Base-by-base conservation (phyloP, 345 rosid species). In the Mercurialis annua region DNA sequence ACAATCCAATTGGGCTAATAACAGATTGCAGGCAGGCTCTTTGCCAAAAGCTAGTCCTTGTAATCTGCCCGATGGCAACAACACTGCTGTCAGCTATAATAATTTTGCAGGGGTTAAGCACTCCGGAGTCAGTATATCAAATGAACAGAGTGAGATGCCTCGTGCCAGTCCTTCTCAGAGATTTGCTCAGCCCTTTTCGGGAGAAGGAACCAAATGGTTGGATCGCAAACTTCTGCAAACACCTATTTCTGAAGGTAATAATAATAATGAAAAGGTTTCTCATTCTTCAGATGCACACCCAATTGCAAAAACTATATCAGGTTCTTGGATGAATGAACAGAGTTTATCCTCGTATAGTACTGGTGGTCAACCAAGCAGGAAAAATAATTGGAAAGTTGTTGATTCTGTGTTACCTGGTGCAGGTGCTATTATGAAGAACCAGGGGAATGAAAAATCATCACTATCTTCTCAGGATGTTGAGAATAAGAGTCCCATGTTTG, bases 351-450 rank as follows among this genome's bases (percentile, higher is more conserved):
- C 70, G 10, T 58, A 56, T 58, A 66, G 40, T 77, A 38, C 68
- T 64, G 73, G 70, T 73, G 81, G 77, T 69, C 80, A 79, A 53
- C 79, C 62, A 49, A 65, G 77, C 64, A 66, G 72, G 23, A 66
- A 72, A 64, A 85, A 76, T 58, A 82, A 82, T 71, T 82, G 82
- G 88, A 85, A 68, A 68, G 76, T 68, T 50, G 53, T 76, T 51
- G 81, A 81, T 24, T 77, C 85, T 31, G 48, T 62, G 12, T 64
- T 78, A 5, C 67, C 64, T 43, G 61, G 65, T 15, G 62, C 60
- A n/a, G 73, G 63, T 64, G 24, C 65, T 43, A 21, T 55, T 43
- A 59, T 68, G 47, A 72, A 78, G 66, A 70, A 68, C 73, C 84
- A 72, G 58, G 70, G 46, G 55, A 69, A 66, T 58, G 83, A 77